Conservation (phyloP, 1,139 yeast species). For the Suhomyces coccinellae region DNA sequence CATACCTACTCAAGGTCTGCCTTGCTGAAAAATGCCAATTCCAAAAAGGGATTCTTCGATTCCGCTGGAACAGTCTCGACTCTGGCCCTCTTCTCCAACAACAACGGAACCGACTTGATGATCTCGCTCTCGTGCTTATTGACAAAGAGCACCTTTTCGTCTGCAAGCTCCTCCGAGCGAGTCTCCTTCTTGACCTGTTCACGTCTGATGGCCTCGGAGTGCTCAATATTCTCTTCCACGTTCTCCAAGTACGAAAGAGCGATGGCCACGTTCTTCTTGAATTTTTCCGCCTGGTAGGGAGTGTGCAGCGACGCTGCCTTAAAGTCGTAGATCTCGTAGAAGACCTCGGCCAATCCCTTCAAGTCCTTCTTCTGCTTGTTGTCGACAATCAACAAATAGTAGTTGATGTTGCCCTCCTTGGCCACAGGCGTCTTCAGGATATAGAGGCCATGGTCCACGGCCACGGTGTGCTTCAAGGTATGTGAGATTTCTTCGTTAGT, state of each 20-base stretch:
- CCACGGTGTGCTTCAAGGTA: background rate
- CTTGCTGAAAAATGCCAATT: constrained; percentile 1
- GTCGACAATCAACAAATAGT: constrained; percentile 2
- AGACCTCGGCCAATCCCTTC: constrained; percentile 1
- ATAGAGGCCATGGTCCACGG: constrained; percentile 3
- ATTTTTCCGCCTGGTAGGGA: background rate
- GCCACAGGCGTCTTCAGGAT: constrained; percentile 1
- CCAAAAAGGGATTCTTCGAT: background rate
- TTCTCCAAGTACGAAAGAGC: constrained; percentile 1
- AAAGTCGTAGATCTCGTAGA: constrained; percentile 1
- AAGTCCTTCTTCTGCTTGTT: constrained; percentile 1
- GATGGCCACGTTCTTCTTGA: background rate
- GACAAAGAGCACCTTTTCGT: background rate
- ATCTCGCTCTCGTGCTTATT: background rate
- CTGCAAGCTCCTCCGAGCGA: constrained; percentile 1
- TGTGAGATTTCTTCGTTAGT: background rate
- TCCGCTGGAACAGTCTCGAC: constrained; percentile 1
- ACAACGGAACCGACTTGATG: background rate
- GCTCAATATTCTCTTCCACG: constrained; percentile 1
- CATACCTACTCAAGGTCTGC: background rate
- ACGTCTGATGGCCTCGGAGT: constrained; percentile 2
- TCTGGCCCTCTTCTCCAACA: background rate
- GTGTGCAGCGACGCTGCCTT: background rate
- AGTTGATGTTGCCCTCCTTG: background rate
- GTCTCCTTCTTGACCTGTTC: constrained; percentile 2